Percentiles rank a stretch among this genome's conserved stretches.
Conservation (phyloP, 164 flowering plant genomes). For the Vitis amurensis region DNA sequence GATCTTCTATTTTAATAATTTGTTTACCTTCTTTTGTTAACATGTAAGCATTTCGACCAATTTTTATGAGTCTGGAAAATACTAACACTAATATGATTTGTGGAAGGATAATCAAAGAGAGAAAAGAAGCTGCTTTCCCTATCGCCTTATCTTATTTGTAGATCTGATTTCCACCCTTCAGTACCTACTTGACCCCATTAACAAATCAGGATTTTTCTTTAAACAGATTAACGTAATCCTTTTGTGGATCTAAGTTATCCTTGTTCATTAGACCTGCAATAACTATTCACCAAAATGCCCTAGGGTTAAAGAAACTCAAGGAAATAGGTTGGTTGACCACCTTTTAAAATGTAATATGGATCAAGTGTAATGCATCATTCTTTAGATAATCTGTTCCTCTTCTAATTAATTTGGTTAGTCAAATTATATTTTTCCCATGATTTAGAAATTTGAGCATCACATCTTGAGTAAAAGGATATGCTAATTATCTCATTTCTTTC, state of each 20-base stretch:
- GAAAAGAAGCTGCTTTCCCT: neutral
- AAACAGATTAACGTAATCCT: neutral
- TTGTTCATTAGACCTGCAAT: neutral
- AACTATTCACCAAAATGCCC: neutral
- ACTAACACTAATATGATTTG: neutral
- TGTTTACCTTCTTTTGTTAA: no score
- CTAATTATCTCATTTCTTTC: neutral
- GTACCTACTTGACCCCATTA: neutral
- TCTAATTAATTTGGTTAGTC: neutral
- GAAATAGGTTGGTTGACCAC: neutral
- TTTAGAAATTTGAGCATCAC: neutral
- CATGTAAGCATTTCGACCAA: neutral
- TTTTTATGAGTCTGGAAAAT: neutral
- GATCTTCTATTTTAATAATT: no score
- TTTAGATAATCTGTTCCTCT: neutral
- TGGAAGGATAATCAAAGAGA: neutral
- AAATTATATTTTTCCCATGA: neutral
- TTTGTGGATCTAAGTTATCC: neutral
- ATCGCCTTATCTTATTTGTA: neutral
- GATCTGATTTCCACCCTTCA: no score
- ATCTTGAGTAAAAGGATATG: neutral
- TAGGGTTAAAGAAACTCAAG: neutral
- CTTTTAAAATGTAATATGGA: neutral
- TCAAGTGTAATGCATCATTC: neutral
- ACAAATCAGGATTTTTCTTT: neutral